Evolutionary conservation across 129 eudicot species (phyloP).

Genomic region (Gnaphalium uliginosum): DNA sequence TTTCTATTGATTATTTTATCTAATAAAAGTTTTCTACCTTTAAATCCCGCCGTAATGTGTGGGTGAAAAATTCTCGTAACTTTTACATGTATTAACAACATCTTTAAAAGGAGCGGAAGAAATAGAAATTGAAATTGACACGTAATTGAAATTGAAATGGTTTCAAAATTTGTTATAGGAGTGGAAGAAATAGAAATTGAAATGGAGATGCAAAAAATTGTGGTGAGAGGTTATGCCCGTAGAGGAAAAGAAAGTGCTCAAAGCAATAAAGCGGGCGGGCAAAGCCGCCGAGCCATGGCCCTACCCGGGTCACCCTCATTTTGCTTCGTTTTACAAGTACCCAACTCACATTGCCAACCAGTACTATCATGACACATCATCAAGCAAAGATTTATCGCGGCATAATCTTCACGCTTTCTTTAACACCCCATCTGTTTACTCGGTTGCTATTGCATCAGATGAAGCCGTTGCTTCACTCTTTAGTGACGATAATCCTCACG

Average conservation of each 20-base stretch:
- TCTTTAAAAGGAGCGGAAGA: no score
- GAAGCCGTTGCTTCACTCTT: conserved; percentile 69
- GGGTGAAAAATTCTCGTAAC: no score
- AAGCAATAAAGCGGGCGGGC: conserved; percentile 65
- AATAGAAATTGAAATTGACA: no score
- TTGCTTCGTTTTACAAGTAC: conserved; percentile 68
- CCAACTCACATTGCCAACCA: conserved; percentile 57
- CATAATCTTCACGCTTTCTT: conserved; percentile 54
- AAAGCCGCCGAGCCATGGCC: conserved; percentile 88
- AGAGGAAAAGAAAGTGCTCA: conserved; percentile 61
- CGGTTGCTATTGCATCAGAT: conserved; percentile 64
- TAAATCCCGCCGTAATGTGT: no score
- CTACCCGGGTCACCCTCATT: conserved; percentile 50
- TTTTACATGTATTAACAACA: no score
- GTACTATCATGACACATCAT: conserved; percentile 40
- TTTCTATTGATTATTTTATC: no score
- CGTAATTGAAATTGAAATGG: no score
- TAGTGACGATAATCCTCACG: conserved; percentile 79
- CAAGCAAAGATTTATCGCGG: conserved; percentile 36
- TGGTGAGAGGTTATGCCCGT: conserved; percentile 49
- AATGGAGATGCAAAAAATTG: conserved; percentile 70
- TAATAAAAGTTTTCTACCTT: no score
- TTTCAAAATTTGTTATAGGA: conserved; percentile 29
- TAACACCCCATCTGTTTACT: conserved; percentile 66
- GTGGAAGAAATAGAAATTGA: conserved; percentile 66